These are phyloP conservation scores for Candida boidinii DNA, from an alignment of 805 yeast species.

Conservation along the genomic window DNA sequence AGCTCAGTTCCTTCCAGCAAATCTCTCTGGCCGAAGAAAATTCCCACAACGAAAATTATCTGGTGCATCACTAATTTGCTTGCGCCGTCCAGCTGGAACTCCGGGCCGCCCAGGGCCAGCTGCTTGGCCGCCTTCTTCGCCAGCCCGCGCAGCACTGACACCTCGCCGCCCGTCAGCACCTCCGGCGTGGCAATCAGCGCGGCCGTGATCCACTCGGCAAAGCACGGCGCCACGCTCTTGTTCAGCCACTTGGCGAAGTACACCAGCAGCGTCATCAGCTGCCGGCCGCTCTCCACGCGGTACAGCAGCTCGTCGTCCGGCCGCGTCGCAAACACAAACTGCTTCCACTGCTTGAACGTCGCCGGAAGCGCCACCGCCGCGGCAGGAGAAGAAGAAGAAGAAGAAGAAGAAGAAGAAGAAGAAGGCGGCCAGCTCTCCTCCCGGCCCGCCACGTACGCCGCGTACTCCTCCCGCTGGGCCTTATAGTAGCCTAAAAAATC, in stretches of 20 bases:
- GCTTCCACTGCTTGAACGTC: conserved; percentile 34
- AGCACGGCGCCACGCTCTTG: conserved; percentile 19
- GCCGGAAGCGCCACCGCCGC: conserved; percentile 26
- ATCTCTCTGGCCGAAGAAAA: conserved; percentile 18
- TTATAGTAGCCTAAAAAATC: conserved; percentile 12
- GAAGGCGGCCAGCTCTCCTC: conserved; percentile 19
- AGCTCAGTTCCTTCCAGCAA: conserved; percentile 11
- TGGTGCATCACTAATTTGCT: conserved; percentile 9
- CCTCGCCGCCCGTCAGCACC: conserved; percentile 26
- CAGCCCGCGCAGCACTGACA: conserved; percentile 32
- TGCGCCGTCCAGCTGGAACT: conserved; percentile 11
- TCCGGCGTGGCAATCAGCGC: conserved; percentile 30
- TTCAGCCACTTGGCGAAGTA: conserved; percentile 35
- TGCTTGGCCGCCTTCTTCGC: conserved; percentile 28
- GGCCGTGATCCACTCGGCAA: conserved; percentile 31
- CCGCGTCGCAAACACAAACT: conserved; percentile 23
- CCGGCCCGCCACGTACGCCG: conserved; percentile 8
- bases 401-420: no score
- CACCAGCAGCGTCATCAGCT: conserved; percentile 27
- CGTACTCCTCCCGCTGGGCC: conserved; percentile 9
- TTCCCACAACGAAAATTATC: conserved; percentile 13
- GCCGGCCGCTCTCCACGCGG: conserved; percentile 25
- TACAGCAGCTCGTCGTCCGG: conserved; percentile 24
- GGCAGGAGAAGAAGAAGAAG: no score
- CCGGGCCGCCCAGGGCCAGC: no score